phyloP scores from a whole-genome alignment of 805 yeast species.

The Maudiozyma pseudohumilis region DNA sequence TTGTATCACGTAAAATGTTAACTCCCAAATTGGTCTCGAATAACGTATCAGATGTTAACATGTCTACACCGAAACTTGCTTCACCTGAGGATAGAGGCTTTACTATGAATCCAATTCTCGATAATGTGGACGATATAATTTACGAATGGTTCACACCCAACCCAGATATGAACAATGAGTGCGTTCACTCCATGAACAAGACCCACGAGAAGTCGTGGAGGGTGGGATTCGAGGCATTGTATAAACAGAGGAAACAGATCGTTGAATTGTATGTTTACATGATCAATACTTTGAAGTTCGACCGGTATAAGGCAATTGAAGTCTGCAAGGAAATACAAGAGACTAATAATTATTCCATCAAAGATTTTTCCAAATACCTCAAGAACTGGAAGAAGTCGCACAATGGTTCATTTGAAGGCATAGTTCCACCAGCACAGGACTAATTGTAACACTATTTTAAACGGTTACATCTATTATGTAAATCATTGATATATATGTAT shows the following conservation, averaged over 20 bases:
- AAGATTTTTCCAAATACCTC: constrained; percentile 13
- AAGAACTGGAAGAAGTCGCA: constrained; percentile 19
- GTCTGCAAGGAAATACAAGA: constrained; percentile 12
- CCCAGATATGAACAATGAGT: constrained; percentile 19
- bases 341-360: constrained; percentile 1
- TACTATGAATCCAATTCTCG: constrained; percentile 12
- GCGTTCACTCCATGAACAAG: constrained; percentile 28
- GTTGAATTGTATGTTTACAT: constrained; percentile 25
- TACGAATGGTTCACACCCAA: constrained; percentile 30
- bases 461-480: too few relatives aligned
- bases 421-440: too few relatives aligned
- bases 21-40: too few relatives aligned
- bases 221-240: constrained; percentile 12
- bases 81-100: constrained; percentile 5
- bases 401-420: constrained; percentile 8
- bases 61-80: background rate
- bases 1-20: background rate
- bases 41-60: background rate
- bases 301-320: constrained; percentile 21
- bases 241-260: constrained; percentile 22
- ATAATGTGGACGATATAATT: constrained; percentile 20
- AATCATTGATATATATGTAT: too few relatives aligned
- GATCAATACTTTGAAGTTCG: constrained; percentile 16
- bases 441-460: too few relatives aligned
- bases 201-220: constrained; percentile 24